Evolutionary conservation across 2,329 filamentous ascomycete genomes (phyloP).

Genomic region (Neofusicoccum cordaticola): DNA sequence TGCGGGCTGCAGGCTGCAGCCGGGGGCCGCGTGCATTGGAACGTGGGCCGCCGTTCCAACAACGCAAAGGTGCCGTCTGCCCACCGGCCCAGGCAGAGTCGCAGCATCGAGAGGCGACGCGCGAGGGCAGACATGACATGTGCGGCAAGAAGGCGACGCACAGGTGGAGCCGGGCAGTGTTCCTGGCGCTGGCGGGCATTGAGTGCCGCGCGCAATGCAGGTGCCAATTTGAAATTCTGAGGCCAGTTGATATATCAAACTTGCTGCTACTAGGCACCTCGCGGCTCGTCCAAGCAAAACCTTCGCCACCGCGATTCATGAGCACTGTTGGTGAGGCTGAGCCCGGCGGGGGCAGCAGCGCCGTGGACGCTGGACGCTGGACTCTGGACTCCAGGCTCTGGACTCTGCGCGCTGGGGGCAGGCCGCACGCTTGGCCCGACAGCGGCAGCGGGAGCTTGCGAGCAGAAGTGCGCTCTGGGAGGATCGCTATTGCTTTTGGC

Average conservation of each 20-base stretch:
- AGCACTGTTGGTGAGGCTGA: neutral
- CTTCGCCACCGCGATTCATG: neutral
- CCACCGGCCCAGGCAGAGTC: neutral
- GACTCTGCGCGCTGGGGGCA: too few species aligned
- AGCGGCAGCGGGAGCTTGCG: too few species aligned
- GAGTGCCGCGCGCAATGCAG: neutral
- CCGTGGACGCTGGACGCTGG: too few species aligned
- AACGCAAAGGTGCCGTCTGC: neutral
- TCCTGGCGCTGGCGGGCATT: neutral
- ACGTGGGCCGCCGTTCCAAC: conserved; percentile 5
- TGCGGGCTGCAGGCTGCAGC: neutral
- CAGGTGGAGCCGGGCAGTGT: neutral
- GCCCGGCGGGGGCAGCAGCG: too few species aligned
- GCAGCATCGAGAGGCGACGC: too few species aligned
- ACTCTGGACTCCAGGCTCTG: too few species aligned
- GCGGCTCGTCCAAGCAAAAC: too few species aligned
- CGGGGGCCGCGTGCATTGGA: neutral
- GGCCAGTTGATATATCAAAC: neutral
- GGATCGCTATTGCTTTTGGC: neutral
- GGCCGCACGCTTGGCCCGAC: too few species aligned
- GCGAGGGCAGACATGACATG: too few species aligned
- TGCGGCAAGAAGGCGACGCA: neutral
- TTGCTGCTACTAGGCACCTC: neutral
- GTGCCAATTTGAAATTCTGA: neutral
- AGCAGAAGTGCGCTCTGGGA: too few species aligned